These are phyloP conservation scores for Thermoascus crustaceus DNA, from an alignment of 2,329 filamentous ascomycete genomes.

Conservation along the genomic window DNA sequence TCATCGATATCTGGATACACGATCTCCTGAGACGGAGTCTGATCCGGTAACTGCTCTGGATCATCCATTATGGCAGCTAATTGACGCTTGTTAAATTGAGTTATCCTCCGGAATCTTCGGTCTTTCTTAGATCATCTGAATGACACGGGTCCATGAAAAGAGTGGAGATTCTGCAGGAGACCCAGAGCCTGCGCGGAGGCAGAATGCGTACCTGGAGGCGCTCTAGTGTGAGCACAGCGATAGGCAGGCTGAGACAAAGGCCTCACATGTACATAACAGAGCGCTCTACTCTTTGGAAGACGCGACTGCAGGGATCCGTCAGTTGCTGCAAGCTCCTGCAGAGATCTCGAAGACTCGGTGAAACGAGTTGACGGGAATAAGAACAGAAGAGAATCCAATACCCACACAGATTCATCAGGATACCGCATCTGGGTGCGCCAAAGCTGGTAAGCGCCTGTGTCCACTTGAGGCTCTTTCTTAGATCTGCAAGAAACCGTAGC, in stretches of 20 bases:
- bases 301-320: no score
- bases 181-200: no score
- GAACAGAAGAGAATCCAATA: no score
- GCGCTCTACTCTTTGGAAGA: no score
- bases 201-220: no score
- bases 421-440: not conserved
- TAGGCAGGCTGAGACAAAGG: no score
- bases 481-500: not conserved
- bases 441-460: not conserved
- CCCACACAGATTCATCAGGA: not conserved
- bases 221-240: no score
- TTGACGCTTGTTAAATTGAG: not conserved
- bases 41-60: slow-evolving; percentile 8
- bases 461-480: not conserved
- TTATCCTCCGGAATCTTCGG: slow-evolving; percentile 5
- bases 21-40: slow-evolving; percentile 11
- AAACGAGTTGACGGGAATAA: no score
- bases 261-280: no score
- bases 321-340: no score
- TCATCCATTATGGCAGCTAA: slow-evolving; percentile 13
- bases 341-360: no score
- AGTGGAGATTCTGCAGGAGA: no score
- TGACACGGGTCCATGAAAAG: slow-evolving; percentile 3
- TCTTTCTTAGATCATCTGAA: not conserved
- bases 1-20: slow-evolving; percentile 28